Percentiles rank a stretch among this genome's conserved stretches.
Conservation (phyloP, 1,284 basidiomycete genomes). For the Heterobasidion irregulare region DNA sequence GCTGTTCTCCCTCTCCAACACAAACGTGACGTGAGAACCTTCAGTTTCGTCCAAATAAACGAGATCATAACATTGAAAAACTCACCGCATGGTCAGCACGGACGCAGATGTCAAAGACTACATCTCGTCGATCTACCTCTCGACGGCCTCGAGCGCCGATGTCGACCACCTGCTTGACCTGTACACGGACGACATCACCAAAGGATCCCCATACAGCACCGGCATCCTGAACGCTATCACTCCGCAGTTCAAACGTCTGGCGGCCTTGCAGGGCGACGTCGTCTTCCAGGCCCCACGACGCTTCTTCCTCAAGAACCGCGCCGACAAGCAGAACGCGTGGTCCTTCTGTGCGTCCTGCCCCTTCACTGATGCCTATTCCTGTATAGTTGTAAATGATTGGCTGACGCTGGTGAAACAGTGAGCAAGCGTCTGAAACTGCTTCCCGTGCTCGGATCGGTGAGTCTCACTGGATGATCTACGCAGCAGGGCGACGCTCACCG, state of each 20-base stretch:
- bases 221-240: conserved; percentile 33
- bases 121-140: conserved; percentile 24
- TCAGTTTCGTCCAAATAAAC: neutral
- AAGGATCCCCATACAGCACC: conserved; percentile 48
- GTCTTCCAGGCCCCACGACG: conserved; percentile 49
- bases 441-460: conserved; percentile 35
- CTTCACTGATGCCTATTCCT: neutral
- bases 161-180: conserved; percentile 23
- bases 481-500: neutral
- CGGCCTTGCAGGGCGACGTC: conserved; percentile 42
- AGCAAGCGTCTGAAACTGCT: conserved; percentile 34
- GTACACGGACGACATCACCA: conserved; percentile 33
- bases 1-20: neutral
- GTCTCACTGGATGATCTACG: conserved; percentile 6
- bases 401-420: conserved; percentile 20
- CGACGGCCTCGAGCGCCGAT: conserved; percentile 18
- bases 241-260: conserved; percentile 44
- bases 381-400: neutral
- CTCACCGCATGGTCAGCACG: conserved; percentile 20
- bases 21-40: conserved; percentile 3
- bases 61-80: neutral
- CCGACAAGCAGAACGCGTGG: conserved; percentile 38
- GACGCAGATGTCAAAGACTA: conserved; percentile 27
- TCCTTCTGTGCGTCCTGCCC: conserved; percentile 30
- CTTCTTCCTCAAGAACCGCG: conserved; percentile 34